Base-by-base conservation (phyloP, 495 filamentous ascomycete species). In the Xylaria scruposa region DNA sequence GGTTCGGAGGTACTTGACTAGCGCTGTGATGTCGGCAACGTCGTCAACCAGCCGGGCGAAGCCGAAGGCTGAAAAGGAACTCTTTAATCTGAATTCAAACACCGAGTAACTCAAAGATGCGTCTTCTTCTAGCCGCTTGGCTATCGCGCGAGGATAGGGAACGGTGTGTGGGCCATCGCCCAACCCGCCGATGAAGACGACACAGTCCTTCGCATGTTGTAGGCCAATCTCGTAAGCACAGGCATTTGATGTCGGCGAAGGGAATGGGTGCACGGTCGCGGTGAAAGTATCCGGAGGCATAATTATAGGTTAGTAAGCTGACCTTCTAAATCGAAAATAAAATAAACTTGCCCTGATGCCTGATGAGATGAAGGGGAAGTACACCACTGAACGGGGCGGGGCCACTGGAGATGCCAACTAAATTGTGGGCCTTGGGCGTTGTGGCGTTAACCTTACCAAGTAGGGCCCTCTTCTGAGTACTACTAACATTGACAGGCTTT, bases 151-250 rank as follows among this genome's bases (percentile, higher is more conserved):
- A 19, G 85, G 84, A 47, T 88, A 82, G 26, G 90, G 89, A 0
- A 95, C 85, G 0, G 91, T 93, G 70, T 89, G 85, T 56, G 94
- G 86, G 24, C 92, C 93, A 82, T 97, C 94, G 60, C 89, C 91
- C 54, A 99, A 88, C 26, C 96, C 95, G 72, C 90, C 91, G 65
- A 97, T 85, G 82, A 96, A 97, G 74, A 99, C 82, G 33, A 98
- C 83, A 29, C 89, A 90, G 83, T 97, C 90, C 66, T 78, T 78
- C 75, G 78, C 62, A 66, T 82, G 77, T 78, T 76, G 13, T 51
- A 64, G 70, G 56, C 75, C 79, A 33, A 75, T 53, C 68, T 84
- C 82, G 70, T 80, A 84, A 24, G 82, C 80, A 66, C 74, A 77
- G 10, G 73, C 70, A 21, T 79, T 63, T 38, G 70, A 53, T 29